phyloP scores from a whole-genome alignment of 768 basidiomycete genomes.

The Lyophyllum semitale region DNA sequence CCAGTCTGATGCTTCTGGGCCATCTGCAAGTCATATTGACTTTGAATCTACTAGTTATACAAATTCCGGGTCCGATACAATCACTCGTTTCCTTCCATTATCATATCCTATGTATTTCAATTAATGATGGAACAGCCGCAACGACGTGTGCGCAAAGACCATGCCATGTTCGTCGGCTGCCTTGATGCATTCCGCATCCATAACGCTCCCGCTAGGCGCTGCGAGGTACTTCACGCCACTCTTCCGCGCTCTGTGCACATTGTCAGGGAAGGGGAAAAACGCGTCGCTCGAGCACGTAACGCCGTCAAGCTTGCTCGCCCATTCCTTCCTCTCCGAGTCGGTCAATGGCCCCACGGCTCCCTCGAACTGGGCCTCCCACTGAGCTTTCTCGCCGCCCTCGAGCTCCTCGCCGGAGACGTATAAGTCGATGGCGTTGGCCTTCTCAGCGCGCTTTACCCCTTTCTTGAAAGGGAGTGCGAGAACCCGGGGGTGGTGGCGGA shows the following conservation, averaged over 20 bases:
- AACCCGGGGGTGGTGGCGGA: constrained; percentile 94
- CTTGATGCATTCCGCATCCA: constrained; percentile 96
- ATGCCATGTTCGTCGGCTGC: constrained; percentile 93
- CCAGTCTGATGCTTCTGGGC: background rate
- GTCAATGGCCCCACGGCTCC: constrained; percentile 64
- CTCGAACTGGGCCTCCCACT: constrained; percentile 92
- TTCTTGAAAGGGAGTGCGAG: constrained; percentile 94
- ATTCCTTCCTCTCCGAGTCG: constrained; percentile 70
- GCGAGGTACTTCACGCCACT: constrained; percentile 93
- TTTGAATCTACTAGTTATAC: background rate
- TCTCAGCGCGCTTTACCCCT: constrained; percentile 96
- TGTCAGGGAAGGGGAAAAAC: constrained; percentile 99
- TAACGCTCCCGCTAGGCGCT: constrained; percentile 91
- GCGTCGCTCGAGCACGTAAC: constrained; percentile 96
- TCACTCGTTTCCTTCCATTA: background rate
- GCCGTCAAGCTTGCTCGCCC: constrained; percentile 73
- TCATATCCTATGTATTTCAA: background rate
- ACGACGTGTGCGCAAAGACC: constrained; percentile 86
- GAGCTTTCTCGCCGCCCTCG: constrained; percentile 84
- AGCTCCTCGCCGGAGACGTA: constrained; percentile 90
- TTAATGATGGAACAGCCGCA: constrained; percentile 91
- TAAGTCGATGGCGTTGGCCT: constrained; percentile 97
- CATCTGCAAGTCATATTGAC: background rate
- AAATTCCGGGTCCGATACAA: background rate
- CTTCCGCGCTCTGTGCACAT: constrained; percentile 89